Percentiles rank a stretch among this genome's conserved stretches.
Conservation (phyloP, 2,329 filamentous ascomycete genomes). For the Ophiostoma sp. region DNA sequence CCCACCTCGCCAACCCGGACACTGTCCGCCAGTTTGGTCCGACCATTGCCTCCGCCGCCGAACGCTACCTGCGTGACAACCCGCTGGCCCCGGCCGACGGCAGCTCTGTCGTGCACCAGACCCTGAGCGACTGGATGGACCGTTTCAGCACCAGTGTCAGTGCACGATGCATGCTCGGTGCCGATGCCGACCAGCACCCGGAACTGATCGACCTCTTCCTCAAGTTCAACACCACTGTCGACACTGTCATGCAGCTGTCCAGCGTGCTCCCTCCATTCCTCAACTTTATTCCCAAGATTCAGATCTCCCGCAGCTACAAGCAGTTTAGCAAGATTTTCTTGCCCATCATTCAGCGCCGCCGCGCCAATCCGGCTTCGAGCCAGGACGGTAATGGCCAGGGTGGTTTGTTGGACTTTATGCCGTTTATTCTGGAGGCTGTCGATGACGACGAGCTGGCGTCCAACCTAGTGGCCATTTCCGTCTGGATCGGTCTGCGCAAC, state of each 20-base stretch:
- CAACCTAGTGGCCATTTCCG: constrained; percentile 20
- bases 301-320: constrained; percentile 23
- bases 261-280: constrained; percentile 19
- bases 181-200: constrained; percentile 20
- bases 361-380: background rate
- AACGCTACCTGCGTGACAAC: constrained; percentile 13
- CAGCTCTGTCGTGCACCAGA: background rate
- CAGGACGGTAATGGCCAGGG: constrained; percentile 21
- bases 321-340: constrained; percentile 21
- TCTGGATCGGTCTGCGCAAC: constrained; percentile 27
- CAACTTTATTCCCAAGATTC: constrained; percentile 17
- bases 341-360: constrained; percentile 24
- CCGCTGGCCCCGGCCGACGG: constrained; percentile 3
- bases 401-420: constrained; percentile 24
- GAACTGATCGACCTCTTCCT: constrained; percentile 25
- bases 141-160: constrained; percentile 23
- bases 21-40: constrained; percentile 15
- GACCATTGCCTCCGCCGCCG: constrained; percentile 21
- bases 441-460: constrained; percentile 24
- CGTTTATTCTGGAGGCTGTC: constrained; percentile 22
- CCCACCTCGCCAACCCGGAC: constrained; percentile 20
- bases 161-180: constrained; percentile 25
- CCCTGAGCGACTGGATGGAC: constrained; percentile 23
- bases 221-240: constrained; percentile 21
- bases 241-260: constrained; percentile 21